Percentiles rank a stretch among this genome's conserved stretches.
Evolutionary conservation across 352 stramenopile genomes (phyloP).

Genomic region (Pythium sukuiense): DNA sequence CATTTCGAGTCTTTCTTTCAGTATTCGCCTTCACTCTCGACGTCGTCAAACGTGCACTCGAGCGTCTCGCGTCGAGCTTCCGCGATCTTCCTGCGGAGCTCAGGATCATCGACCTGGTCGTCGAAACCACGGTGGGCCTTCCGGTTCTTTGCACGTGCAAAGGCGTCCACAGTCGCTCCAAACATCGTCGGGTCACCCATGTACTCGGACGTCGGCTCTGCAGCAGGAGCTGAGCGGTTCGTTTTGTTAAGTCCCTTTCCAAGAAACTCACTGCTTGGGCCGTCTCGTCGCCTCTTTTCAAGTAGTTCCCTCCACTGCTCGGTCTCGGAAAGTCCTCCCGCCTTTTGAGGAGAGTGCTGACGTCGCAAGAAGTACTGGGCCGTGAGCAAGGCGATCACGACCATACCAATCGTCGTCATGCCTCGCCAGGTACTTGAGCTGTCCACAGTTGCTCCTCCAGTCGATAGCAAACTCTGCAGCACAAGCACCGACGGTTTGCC

Average conservation of each 20-base stretch:
- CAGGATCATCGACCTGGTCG: conserved; percentile 5
- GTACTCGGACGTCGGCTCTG: background rate
- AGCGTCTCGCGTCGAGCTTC: conserved; percentile 36
- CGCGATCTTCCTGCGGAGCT: conserved; percentile 30
- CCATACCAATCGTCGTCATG: conserved; percentile 9
- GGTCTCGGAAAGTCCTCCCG: background rate
- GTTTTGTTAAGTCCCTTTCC: background rate
- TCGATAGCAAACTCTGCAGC: conserved; percentile 16
- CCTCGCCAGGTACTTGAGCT: conserved; percentile 9
- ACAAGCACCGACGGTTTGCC: conserved; percentile 3
- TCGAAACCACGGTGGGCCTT: background rate
- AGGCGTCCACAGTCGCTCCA: conserved; percentile 11
- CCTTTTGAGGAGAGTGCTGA: background rate
- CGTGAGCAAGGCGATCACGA: conserved; percentile 7
- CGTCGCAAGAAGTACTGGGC: conserved; percentile 22
- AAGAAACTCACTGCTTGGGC: background rate
- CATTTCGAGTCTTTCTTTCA: background rate
- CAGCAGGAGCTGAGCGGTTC: background rate
- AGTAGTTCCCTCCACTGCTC: conserved; percentile 18
- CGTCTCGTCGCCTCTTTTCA: background rate
- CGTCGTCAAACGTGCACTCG: conserved; percentile 37
- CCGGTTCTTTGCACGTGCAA: conserved; percentile 17
- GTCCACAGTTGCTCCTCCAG: background rate
- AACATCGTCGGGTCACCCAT: conserved; percentile 21
- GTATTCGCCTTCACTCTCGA: conserved; percentile 19